phyloP scores from a whole-genome alignment of 805 yeast genomes.

The Candida arabinofermentans region DNA sequence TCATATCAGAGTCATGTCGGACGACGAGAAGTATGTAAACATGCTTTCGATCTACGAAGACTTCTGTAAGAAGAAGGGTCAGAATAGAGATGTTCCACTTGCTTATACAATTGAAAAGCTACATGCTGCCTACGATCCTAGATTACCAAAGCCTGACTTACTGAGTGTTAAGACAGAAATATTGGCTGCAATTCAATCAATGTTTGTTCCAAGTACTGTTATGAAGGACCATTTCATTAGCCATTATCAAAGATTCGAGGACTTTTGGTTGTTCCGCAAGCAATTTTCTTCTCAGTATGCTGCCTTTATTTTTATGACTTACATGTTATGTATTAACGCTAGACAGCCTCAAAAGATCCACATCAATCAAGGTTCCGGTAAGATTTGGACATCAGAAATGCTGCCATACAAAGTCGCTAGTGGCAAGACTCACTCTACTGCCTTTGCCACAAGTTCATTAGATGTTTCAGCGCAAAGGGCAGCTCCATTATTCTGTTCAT shows the following conservation, averaged over 20 bases:
- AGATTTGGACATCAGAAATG: constrained; percentile 93
- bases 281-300: constrained; percentile 96
- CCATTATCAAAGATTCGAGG: constrained; percentile 75
- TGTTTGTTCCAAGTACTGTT: constrained; percentile 80
- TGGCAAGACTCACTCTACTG: constrained; percentile 37
- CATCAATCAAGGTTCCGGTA: constrained; percentile 76
- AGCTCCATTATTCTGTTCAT: constrained; percentile 82
- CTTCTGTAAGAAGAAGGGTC: constrained; percentile 67
- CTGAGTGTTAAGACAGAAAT: constrained; percentile 88
- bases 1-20: constrained; percentile 84
- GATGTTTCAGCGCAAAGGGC: constrained; percentile 50
- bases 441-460: constrained; percentile 40
- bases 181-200: constrained; percentile 81
- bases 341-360: constrained; percentile 93
- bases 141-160: constrained; percentile 89
- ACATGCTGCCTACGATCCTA: constrained; percentile 89
- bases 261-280: constrained; percentile 95
- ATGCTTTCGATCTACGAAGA: constrained; percentile 85
- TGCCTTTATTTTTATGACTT: constrained; percentile 85
- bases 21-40: constrained; percentile 70
- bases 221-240: constrained; percentile 72
- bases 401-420: constrained; percentile 78
- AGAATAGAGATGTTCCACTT: constrained; percentile 85
- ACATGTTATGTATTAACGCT: constrained; percentile 88
- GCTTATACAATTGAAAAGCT: constrained; percentile 80